Percentiles rank a stretch among this genome's conserved stretches.
Evolutionary conservation across 1,284 basidiomycete genomes (phyloP).

Genomic region (Puccinia coronata): DNA sequence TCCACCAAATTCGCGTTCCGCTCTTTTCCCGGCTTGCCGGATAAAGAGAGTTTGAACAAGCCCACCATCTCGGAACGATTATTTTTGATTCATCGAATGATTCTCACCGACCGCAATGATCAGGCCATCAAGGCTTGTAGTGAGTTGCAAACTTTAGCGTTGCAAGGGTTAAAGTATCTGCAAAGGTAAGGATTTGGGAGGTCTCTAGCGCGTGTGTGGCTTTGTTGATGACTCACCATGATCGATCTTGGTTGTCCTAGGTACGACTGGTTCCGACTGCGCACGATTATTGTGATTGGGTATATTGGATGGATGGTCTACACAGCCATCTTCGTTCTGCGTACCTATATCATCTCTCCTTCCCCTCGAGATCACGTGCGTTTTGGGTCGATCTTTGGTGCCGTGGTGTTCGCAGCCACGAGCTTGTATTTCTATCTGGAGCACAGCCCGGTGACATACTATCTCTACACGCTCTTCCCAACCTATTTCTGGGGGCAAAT

Average conservation of each 20-base stretch:
- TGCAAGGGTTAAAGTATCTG: constrained; percentile 75
- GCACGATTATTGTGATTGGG: constrained; percentile 69
- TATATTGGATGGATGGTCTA: constrained; percentile 73
- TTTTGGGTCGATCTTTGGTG: constrained; percentile 59
- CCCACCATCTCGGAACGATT: constrained; percentile 60
- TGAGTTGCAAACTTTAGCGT: constrained; percentile 65
- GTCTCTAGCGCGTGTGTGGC: background rate
- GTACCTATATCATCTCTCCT: constrained; percentile 50
- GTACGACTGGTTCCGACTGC: constrained; percentile 75
- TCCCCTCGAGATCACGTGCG: constrained; percentile 58
- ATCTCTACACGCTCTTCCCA: constrained; percentile 74
- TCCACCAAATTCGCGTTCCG: constrained; percentile 67
- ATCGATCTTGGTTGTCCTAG: constrained; percentile 56
- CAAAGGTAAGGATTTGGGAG: constrained; percentile 66
- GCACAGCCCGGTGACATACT: constrained; percentile 72
- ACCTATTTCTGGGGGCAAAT: constrained; percentile 67
- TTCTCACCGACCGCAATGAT: constrained; percentile 61
- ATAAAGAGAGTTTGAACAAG: constrained; percentile 58
- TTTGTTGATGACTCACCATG: constrained; percentile 9
- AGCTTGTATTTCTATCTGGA: constrained; percentile 68
- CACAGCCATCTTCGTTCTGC: constrained; percentile 55
- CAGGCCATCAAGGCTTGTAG: constrained; percentile 64
- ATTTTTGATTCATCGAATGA: constrained; percentile 58
- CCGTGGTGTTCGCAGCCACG: constrained; percentile 54
- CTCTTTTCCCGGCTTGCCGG: constrained; percentile 63